Conservation (phyloP, 2,329 filamentous ascomycete species). For the Fusarium acutatum region DNA sequence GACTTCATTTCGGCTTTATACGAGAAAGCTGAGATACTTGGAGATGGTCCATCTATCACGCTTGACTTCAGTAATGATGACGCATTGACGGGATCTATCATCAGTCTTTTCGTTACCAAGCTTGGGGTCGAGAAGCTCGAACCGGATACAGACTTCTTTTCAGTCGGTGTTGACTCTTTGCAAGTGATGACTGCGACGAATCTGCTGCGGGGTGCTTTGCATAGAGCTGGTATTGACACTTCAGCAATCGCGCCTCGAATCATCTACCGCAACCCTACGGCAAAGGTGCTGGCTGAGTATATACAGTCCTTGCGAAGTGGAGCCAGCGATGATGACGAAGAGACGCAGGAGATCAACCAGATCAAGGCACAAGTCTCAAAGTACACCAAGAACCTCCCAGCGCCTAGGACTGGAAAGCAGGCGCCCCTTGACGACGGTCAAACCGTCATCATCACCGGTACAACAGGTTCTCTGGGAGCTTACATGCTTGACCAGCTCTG, state of each 20-base stretch:
- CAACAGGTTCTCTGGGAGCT: background rate
- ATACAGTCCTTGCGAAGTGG: background rate
- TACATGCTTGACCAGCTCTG: constrained; percentile 2
- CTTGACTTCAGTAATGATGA: background rate
- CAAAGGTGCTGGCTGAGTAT: background rate
- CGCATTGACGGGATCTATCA: background rate
- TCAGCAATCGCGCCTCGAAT: fast-evolving
- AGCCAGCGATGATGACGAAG: fast-evolving
- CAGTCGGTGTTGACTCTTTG: background rate
- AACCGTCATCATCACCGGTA: background rate
- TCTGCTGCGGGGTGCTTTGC: fast-evolving
- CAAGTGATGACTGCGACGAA: background rate
- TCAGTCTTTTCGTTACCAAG: background rate
- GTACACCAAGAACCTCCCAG: background rate
- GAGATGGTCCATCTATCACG: fast-evolving
- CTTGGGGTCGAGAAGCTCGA: background rate
- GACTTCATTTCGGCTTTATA: background rate
- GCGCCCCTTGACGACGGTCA: fast-evolving
- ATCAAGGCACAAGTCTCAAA: background rate
- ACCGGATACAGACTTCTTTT: background rate
- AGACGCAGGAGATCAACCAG: background rate
- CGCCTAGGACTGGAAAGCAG: fast-evolving
- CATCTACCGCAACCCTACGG: background rate
- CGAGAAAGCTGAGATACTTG: background rate
- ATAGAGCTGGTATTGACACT: fast-evolving